Conservation (phyloP, 768 basidiomycete genomes). For the Austroboletus festivus region DNA sequence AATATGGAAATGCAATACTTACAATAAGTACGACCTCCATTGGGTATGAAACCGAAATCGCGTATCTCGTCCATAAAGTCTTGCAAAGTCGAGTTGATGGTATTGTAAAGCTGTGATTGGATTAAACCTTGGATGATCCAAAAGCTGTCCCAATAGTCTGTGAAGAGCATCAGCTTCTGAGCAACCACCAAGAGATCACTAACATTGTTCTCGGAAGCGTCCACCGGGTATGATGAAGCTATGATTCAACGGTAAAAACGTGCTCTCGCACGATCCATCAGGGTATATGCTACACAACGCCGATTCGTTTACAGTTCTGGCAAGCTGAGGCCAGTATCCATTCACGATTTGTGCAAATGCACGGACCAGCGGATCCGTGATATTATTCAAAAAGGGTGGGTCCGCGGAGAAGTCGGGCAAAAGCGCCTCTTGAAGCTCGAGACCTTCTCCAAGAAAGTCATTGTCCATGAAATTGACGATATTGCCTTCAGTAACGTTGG, state of each 20-base stretch:
- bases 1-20: slow-evolving; percentile 2
- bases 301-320: slow-evolving; percentile 69
- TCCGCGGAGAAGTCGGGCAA: slow-evolving; percentile 59
- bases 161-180: background rate
- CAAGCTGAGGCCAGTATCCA: slow-evolving; percentile 79
- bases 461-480: slow-evolving; percentile 67
- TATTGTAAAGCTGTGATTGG: slow-evolving; percentile 66
- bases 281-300: slow-evolving; percentile 53
- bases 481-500: slow-evolving; percentile 55
- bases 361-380: slow-evolving; percentile 64
- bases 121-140: slow-evolving; percentile 91
- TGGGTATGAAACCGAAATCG: slow-evolving; percentile 85
- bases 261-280: slow-evolving; percentile 66
- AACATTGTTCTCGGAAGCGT: slow-evolving; percentile 83
- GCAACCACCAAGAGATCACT: slow-evolving; percentile 32
- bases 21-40: slow-evolving; percentile 92
- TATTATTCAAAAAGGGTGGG: slow-evolving; percentile 68
- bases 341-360: slow-evolving; percentile 81
- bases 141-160: slow-evolving; percentile 68
- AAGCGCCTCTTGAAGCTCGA: slow-evolving; percentile 64
- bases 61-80: slow-evolving; percentile 96
- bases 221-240: slow-evolving; percentile 89
- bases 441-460: slow-evolving; percentile 83
- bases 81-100: slow-evolving; percentile 74
- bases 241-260: slow-evolving; percentile 86